Conservation (phyloP, 768 basidiomycete species). For the Leccinum fibrillosum region DNA sequence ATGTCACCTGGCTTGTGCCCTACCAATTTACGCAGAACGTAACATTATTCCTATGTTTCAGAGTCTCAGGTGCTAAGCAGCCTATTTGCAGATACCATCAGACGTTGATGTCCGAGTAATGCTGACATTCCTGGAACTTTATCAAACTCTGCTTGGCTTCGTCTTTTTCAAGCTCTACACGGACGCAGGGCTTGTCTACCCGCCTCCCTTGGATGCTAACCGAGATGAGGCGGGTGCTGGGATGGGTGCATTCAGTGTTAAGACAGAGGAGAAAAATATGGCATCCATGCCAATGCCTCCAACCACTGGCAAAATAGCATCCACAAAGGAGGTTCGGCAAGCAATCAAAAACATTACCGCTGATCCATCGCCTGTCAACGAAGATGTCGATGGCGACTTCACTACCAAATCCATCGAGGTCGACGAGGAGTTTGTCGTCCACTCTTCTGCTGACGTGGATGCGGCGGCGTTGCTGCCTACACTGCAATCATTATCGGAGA, state of each 20-base stretch:
- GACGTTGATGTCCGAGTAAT: slow-evolving; percentile 98
- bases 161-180: slow-evolving; percentile 98
- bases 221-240: slow-evolving; percentile 87
- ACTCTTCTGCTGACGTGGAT: slow-evolving; percentile 51
- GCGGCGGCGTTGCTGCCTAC: slow-evolving; percentile 57
- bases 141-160: slow-evolving; percentile 94
- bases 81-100: slow-evolving; percentile 65
- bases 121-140: slow-evolving; percentile 96
- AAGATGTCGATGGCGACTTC: slow-evolving; percentile 40
- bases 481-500: slow-evolving; percentile 58
- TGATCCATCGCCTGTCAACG: slow-evolving; percentile 19
- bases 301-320: slow-evolving; percentile 36
- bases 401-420: slow-evolving; percentile 30
- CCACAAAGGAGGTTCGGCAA: slow-evolving; percentile 52
- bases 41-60: slow-evolving; percentile 23
- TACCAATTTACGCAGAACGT: slow-evolving; percentile 97
- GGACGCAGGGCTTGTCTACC: slow-evolving; percentile 89
- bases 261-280: slow-evolving; percentile 39
- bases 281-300: slow-evolving; percentile 16
- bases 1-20: slow-evolving; percentile 93
- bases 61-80: slow-evolving; percentile 5
- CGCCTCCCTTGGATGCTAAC: slow-evolving; percentile 81
- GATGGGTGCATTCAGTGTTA: slow-evolving; percentile 81
- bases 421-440: slow-evolving; percentile 68
- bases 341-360: slow-evolving; percentile 46